Evolutionary conservation across 345 rosid species (phyloP), one percentile per base, ranked within the genome.

Genomic region (Linum lewisii): DNA sequence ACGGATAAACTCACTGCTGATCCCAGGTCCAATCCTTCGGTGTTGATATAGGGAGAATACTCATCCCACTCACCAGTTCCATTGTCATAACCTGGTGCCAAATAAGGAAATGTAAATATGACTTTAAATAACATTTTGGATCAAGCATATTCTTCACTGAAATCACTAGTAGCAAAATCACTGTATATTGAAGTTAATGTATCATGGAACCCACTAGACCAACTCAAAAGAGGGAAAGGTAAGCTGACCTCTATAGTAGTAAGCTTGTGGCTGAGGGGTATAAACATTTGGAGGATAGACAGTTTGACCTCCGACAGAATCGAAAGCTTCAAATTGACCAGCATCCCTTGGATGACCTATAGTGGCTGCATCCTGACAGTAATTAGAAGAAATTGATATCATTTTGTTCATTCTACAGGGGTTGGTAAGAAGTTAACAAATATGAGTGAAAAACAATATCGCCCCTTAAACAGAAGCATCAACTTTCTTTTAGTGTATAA

Each of bases 11-110:
- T 78, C 63, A 88, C 96, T 38, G 90, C 65, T 55, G 94, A 85
- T 66, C 82, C 78, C 65, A 83, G 65, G 74, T 88, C 88, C 78
- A 85, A 52, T 51, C 87, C 94, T 69, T 85, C 90, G 60, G 84
- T 73, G 66, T 76, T 82, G 62, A 81, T 72, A 63, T 80, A 88
- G 0, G 86, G 74, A 62, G 85, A 68, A 66, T 80, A 84, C 47
- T 82, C 94, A 64, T 85, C 90, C 96, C 94, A 88, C 53, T 88
- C 90, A 59, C 81, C 79, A 23, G 69, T 36, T 23, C 75, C 66
- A 70, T 80, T 81, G 63, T 84, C 88, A 71, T 85, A 84, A 71
- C 96, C 90, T 85, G 74, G 21, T n/a, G n/a, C n/a, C n/a, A 79
- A 73, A 70, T 74, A 34, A 42, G 76, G 75, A 67, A 63, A 72